These are phyloP conservation scores for Colletotrichum tropicicola DNA, from an alignment of 2,329 filamentous ascomycete genomes.

Conservation along the genomic window DNA sequence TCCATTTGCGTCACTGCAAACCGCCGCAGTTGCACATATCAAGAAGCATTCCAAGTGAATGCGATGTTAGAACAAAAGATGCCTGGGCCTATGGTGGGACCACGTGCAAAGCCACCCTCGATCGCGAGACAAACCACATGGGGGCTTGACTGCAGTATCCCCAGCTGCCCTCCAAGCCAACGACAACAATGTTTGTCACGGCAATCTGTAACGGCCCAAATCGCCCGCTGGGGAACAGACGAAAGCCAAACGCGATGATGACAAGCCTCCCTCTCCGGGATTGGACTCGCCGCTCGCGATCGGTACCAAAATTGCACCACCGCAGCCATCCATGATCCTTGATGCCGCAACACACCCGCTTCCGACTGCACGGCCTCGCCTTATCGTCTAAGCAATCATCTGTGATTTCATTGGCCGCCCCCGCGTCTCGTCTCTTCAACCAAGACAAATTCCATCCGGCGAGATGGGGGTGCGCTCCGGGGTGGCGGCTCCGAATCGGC, in stretches of 20 bases:
- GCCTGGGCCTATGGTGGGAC: too few species aligned
- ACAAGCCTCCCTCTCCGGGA: not conserved
- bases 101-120: too few species aligned
- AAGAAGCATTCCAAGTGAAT: not conserved
- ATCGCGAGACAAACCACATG: too few species aligned
- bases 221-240: too few species aligned
- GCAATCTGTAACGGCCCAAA: not conserved
- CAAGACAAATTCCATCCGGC: conserved; percentile 5
- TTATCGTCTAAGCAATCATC: not conserved
- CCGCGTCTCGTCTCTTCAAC: not conserved
- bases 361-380: too few species aligned
- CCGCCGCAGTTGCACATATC: not conserved
- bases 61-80: too few species aligned
- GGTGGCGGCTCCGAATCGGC: conserved; percentile 18
- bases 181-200: too few species aligned
- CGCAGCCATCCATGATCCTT: conserved; percentile 2
- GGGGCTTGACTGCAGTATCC: too few species aligned
- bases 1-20: not conserved
- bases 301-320: conserved; percentile 26
- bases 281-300: conserved; percentile 18
- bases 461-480: not conserved
- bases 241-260: not conserved
- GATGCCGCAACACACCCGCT: too few species aligned
- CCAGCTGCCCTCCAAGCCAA: too few species aligned
- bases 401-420: too few species aligned